These are phyloP conservation scores for Plasmodium blacklocki DNA, from an alignment of 169 alveolate species.

Conservation along the genomic window DNA sequence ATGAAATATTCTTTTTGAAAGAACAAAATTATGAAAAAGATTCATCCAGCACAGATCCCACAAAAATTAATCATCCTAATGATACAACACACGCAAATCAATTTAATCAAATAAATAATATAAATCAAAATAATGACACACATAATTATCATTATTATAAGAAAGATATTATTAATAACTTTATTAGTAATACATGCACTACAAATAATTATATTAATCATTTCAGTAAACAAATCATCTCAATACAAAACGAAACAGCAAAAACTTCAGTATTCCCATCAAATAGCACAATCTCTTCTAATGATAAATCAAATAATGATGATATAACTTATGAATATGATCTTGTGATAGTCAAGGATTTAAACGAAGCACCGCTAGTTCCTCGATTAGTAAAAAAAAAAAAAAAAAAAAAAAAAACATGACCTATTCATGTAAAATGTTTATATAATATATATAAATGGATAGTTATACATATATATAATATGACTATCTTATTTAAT, in stretches of 20 bases:
- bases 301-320: not conserved
- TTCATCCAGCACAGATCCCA: not conserved
- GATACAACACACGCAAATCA: not conserved
- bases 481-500: not conserved
- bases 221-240: constrained; percentile 16
- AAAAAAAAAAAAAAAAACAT: not conserved
- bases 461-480: too few relatives aligned
- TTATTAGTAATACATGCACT: not conserved
- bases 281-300: not conserved
- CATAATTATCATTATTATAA: not conserved
- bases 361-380: constrained; percentile 32
- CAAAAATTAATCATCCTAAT: not conserved
- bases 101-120: not conserved
- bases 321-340: constrained; percentile 12
- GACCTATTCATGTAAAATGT: not conserved
- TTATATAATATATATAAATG: not conserved
- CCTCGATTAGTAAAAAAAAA: constrained; percentile 32
- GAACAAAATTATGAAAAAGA: not conserved
- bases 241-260: constrained; percentile 16
- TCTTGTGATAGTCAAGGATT: constrained; percentile 23
- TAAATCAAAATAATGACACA: not conserved
- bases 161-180: too few relatives aligned
- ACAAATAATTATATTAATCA: constrained; percentile 34
- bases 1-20: not conserved
- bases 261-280: constrained; percentile 5